Evolutionary conservation across 2,329 filamentous ascomycete genomes (phyloP), one percentile per base, ranked within the genome.

Genomic region (Fusarium albosuccineum): DNA sequence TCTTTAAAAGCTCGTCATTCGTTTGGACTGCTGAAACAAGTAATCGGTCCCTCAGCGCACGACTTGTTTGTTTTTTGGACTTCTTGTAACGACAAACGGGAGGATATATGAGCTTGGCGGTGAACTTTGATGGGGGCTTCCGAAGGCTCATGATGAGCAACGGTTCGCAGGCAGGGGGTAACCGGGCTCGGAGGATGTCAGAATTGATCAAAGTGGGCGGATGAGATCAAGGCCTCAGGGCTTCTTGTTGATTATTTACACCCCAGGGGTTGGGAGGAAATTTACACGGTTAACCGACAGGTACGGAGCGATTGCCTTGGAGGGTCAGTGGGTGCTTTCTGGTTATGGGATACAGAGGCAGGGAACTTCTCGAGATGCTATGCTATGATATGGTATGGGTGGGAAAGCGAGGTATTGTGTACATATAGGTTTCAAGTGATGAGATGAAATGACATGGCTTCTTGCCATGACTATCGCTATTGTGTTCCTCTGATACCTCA

Each of bases 271-370:
- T 29, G 52, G 42, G 37, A 54, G 49, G 6, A 7, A 5, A 10
- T 27, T 9, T 27, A 26, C 5, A 34, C 27, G 14, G 14, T n/a
- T n/a, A 48, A 22, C 39, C 13, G 17, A 44, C 57, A 41, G 54
- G 22, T 9, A 27, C 42, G 48, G 14, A 45, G 37, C 40, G 26
- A 49, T 13, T 36, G 14, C 54, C 13, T 29, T 30, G 44, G 48
- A 26, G 42, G 57, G 46, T 17, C 51, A 16, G 48, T 64, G 57
- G 48, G 39, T 64, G 41, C 34, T 69, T 52, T 62, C 41, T 51
- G 45, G 41, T 56, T 54, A 62, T 62, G 66, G 44, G 29, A 17
- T 39, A 45, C 39, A 53, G 53, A 37, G 14, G 49, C 39, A 48
- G 36, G 33, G 13, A 30, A 30, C 22, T 22, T 22, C 3, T 22